Base-by-base conservation (phyloP, 2,329 filamentous ascomycete species). In the Apiospora sp. region DNA sequence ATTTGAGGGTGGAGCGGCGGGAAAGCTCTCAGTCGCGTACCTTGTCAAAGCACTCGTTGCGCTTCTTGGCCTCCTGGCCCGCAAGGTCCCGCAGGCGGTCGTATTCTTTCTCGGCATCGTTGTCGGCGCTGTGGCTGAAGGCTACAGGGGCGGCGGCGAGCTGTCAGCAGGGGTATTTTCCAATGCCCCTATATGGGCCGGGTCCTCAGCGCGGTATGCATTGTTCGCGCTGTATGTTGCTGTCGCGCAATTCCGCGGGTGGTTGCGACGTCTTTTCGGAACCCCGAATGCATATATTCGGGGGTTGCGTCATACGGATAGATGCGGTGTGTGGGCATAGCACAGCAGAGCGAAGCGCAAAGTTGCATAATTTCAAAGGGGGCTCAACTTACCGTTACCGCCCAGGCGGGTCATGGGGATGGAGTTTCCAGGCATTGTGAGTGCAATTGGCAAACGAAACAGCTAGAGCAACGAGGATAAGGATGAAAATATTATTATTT, bases 51-150 rank as follows among this genome's bases (percentile, higher is more conserved):
- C 93, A 97, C 70, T 89, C 87, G 75, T 90, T 90, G 77, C 94
- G 93, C 85, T 96, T 94, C 70, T 87, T 86, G 73, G 93, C 94
- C 86, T 98, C 95, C 78, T 91, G 87, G 75, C 94, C 91, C 24
- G 96, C 96, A 24, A 95, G 88, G 77, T 92, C 92, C 79, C 96
- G 94, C 64, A 98, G 89, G 71, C 94, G 93, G 81, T 98, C 95
- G 83, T 98, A 98, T 85, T 98, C 95, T 77, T 88, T 90, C 86
- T 98, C 95, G 71, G 90, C 87, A 73, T 92, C 88, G 77, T 86
- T 85, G 80, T 89, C 90, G 76, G 91, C 87, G 73, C 87, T 88
- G 81, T 94, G 92, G 83, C 92, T 94, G 86, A 96, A 94, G 83
- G 92, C 94, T 95, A 80, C 24, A 64, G n/a, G 4, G 48, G 46